These are phyloP conservation scores for Neurospora sp. DNA, from an alignment of 2,329 filamentous ascomycete species.

Conservation along the genomic window DNA sequence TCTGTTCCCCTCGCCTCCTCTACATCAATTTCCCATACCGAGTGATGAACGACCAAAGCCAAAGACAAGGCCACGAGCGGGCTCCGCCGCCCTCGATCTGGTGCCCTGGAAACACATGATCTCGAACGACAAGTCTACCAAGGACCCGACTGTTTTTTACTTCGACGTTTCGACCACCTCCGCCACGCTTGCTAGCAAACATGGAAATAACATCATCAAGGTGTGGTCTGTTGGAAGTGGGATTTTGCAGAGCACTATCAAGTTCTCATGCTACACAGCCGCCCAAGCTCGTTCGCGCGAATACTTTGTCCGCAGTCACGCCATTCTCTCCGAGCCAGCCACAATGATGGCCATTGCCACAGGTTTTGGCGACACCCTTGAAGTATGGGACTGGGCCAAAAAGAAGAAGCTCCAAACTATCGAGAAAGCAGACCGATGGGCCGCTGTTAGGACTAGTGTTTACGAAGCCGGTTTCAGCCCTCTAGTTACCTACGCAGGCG, in stretches of 20 bases:
- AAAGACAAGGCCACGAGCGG: constrained; percentile 1
- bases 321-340: constrained; percentile 30
- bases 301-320: constrained; percentile 33
- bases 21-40: constrained; percentile 1
- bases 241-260: constrained; percentile 22
- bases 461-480: constrained; percentile 25
- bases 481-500: constrained; percentile 26
- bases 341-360: constrained; percentile 29
- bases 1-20: not conserved
- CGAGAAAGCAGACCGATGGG: constrained; percentile 29
- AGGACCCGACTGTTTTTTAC: constrained; percentile 24
- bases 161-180: constrained; percentile 27
- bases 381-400: constrained; percentile 30
- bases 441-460: constrained; percentile 25
- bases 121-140: constrained; percentile 12
- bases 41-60: not conserved
- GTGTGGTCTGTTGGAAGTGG: constrained; percentile 20
- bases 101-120: constrained; percentile 16
- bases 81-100: constrained; percentile 7
- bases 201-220: constrained; percentile 22
- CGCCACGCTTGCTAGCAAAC: constrained; percentile 25
- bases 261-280: constrained; percentile 30
- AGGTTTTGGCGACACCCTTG: constrained; percentile 29
- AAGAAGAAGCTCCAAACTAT: constrained; percentile 31
- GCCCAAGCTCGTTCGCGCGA: constrained; percentile 29